phyloP scores from a whole-genome alignment of 225 moss, liverwort and hornwort genomes.

The Thuidium tamariscinum region DNA sequence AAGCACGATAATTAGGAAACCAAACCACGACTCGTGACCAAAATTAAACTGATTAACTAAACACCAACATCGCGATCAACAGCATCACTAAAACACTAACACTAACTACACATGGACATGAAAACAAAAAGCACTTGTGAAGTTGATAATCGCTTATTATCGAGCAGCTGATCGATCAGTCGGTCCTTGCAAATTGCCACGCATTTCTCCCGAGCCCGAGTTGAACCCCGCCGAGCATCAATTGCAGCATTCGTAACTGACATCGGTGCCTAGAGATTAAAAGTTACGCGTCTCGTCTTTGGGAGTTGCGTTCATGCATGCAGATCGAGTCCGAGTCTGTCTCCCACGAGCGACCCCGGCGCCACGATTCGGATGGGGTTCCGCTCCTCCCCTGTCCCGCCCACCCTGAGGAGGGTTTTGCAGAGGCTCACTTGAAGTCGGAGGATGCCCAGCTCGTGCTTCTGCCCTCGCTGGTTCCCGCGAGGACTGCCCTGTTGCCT shows the following conservation, averaged over 20 bases:
- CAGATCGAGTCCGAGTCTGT: not conserved
- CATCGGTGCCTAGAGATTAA: too few relatives aligned
- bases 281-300: not conserved
- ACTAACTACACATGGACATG: not conserved
- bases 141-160: not conserved
- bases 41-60: too few relatives aligned
- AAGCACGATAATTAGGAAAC: not conserved
- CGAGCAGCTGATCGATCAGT: too few relatives aligned
- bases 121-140: too few relatives aligned
- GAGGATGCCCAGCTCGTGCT: not conserved
- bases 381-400: too few relatives aligned
- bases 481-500: not conserved
- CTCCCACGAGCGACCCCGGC: too few relatives aligned
- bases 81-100: too few relatives aligned
- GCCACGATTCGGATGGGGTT: not conserved
- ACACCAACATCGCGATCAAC: too few relatives aligned
- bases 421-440: not conserved
- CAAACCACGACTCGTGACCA: not conserved
- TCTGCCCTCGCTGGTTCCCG: too few relatives aligned
- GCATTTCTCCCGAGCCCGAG: not conserved
- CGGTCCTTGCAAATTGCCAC: not conserved
- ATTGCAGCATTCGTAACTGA: not conserved
- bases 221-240: not conserved
- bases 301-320: not conserved
- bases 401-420: not conserved